Percentiles rank a stretch among this genome's conserved stretches.
Conservation (phyloP, 2,329 filamentous ascomycete species). For the Fusarium sp. region DNA sequence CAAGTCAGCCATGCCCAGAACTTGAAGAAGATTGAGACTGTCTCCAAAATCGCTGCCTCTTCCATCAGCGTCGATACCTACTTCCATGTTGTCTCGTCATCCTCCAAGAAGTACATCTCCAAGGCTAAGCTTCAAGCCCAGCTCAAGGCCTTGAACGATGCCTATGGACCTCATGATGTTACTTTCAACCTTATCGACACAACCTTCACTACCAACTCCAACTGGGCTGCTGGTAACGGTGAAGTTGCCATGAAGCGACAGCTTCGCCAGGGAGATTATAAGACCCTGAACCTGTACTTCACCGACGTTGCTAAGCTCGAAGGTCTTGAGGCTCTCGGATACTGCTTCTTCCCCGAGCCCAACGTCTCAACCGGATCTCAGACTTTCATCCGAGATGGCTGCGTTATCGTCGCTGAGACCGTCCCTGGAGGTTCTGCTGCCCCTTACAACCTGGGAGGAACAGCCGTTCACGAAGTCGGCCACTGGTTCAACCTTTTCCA, state of each 20-base stretch:
- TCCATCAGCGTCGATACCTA: slow-evolving; percentile 42
- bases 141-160: slow-evolving; percentile 60
- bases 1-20: slow-evolving; percentile 16
- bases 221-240: slow-evolving; percentile 59
- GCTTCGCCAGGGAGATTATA: slow-evolving; percentile 61
- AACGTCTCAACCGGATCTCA: slow-evolving; percentile 21
- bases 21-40: slow-evolving; percentile 25
- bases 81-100: slow-evolving; percentile 45
- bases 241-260: slow-evolving; percentile 60
- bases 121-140: slow-evolving; percentile 50
- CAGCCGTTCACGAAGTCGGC: slow-evolving; percentile 54
- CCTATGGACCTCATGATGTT: slow-evolving; percentile 60
- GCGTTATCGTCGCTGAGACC: slow-evolving; percentile 55
- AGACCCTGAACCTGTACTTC: slow-evolving; percentile 56
- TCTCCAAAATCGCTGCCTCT: slow-evolving; percentile 9
- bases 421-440: slow-evolving; percentile 55
- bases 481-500: slow-evolving; percentile 61
- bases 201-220: slow-evolving; percentile 61
- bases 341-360: slow-evolving; percentile 60
- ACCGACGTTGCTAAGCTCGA: slow-evolving; percentile 33
- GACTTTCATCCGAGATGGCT: slow-evolving; percentile 56
- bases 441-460: slow-evolving; percentile 52
- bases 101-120: slow-evolving; percentile 41
- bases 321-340: slow-evolving; percentile 51
- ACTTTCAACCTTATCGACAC: slow-evolving; percentile 60